phyloP scores from a whole-genome alignment of 2,329 filamentous ascomycete species.

The Cadophora sp. region DNA sequence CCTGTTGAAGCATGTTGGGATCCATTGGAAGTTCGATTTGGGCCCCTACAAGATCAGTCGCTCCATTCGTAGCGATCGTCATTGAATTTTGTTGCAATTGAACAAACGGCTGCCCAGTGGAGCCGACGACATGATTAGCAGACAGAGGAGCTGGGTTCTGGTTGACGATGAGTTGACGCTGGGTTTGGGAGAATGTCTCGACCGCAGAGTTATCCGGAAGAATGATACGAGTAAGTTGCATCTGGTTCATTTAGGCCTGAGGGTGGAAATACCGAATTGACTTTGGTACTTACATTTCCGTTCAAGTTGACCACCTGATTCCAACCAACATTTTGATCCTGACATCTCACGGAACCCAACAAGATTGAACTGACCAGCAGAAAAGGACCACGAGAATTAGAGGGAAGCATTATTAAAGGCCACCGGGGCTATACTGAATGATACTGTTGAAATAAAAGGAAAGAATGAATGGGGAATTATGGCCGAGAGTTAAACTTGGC shows the following conservation, averaged over 20 bases:
- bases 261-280: not conserved
- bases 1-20: slow-evolving; percentile 26
- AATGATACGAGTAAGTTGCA: slow-evolving; percentile 27
- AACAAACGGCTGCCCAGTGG: slow-evolving; percentile 32
- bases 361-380: slow-evolving; percentile 17
- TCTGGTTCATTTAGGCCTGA: slow-evolving; percentile 7
- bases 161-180: slow-evolving; percentile 31
- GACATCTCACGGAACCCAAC: slow-evolving; percentile 19
- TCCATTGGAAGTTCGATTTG: slow-evolving; percentile 32
- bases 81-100: slow-evolving; percentile 31
- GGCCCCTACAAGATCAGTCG: slow-evolving; percentile 32
- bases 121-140: slow-evolving; percentile 32
- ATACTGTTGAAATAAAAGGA: not conserved
- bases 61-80: slow-evolving; percentile 31
- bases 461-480: not conserved
- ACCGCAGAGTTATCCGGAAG: slow-evolving; percentile 33
- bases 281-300: slow-evolving; percentile 28
- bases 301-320: slow-evolving; percentile 34
- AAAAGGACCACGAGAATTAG: not conserved
- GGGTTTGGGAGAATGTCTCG: slow-evolving; percentile 32
- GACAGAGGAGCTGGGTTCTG: slow-evolving; percentile 27
- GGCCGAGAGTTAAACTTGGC: not conserved
- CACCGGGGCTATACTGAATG: slow-evolving; percentile 14
- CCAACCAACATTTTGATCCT: slow-evolving; percentile 30
- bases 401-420: slow-evolving; percentile 15